These are phyloP conservation scores for Micractinium conductrix DNA, from an alignment of 139 green algal species.

Conservation along the genomic window DNA sequence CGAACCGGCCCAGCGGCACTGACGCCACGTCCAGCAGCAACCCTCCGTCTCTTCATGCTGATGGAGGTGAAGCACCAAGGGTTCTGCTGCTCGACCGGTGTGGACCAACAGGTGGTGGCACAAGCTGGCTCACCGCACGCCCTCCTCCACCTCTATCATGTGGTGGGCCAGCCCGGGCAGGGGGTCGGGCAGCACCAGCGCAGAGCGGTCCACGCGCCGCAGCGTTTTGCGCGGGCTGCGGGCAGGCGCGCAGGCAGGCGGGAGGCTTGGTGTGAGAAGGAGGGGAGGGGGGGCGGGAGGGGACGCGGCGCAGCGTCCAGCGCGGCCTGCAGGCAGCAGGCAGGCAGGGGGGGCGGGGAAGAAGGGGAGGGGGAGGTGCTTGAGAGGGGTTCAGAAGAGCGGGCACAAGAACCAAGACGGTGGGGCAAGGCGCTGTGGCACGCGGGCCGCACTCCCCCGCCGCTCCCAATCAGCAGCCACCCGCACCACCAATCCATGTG, in stretches of 20 bases:
- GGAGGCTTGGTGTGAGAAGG: neutral
- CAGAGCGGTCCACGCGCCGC: slow-evolving; percentile 8
- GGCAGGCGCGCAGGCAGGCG: neutral
- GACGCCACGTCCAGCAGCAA: too few species aligned
- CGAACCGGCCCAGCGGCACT: too few species aligned
- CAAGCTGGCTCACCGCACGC: neutral
- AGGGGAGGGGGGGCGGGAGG: neutral
- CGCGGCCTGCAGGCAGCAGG: neutral
- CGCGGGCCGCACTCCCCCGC: neutral
- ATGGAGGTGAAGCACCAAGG: too few species aligned
- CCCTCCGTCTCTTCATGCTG: too few species aligned
- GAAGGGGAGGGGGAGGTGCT: neutral
- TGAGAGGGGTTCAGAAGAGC: neutral
- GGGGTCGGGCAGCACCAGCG: neutral
- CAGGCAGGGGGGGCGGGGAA: neutral
- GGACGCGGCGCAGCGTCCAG: slow-evolving; percentile 9
- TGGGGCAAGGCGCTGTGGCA: neutral
- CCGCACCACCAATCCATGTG: neutral
- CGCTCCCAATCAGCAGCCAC: neutral
- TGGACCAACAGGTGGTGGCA: too few species aligned
- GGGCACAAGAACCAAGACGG: neutral
- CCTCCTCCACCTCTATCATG: neutral
- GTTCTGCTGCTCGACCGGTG: too few species aligned
- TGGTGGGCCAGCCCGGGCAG: slow-evolving; percentile 20
- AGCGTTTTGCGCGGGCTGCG: slow-evolving; percentile 20